phyloP scores from a whole-genome alignment of 2,329 filamentous ascomycete species.

The Endoconidiophora laricicola region DNA sequence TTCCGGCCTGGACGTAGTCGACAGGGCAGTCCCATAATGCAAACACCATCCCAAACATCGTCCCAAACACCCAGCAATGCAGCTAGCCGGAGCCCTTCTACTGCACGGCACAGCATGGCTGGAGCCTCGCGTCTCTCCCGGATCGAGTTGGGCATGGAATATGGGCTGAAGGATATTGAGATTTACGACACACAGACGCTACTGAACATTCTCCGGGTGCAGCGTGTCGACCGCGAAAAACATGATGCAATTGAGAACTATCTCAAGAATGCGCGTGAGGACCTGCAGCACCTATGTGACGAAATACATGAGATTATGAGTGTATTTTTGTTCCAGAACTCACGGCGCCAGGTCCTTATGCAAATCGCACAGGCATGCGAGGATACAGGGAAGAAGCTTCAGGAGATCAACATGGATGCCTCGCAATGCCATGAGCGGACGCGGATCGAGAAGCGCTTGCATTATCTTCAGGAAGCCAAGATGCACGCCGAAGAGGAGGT shows the following conservation, averaged over 20 bases:
- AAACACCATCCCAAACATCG: background rate
- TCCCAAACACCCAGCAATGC: background rate
- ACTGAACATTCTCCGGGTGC: conserved; percentile 47
- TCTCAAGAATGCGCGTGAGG: conserved; percentile 40
- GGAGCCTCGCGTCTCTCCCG: conserved; percentile 20
- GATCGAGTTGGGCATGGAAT: conserved; percentile 29
- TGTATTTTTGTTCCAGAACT: conserved; percentile 77
- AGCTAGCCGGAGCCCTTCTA: conserved; percentile 3
- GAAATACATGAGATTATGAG: conserved; percentile 76
- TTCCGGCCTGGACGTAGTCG: background rate
- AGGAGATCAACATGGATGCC: conserved; percentile 24
- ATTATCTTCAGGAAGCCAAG: conserved; percentile 57
- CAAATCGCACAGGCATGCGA: conserved; percentile 51
- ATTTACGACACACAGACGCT: conserved; percentile 51
- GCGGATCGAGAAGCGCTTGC: conserved; percentile 29
- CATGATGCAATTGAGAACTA: conserved; percentile 70
- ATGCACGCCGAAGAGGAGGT: conserved; percentile 68
- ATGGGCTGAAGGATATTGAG: conserved; percentile 28
- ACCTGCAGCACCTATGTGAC: conserved; percentile 57
- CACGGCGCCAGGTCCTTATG: conserved; percentile 57
- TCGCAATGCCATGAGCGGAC: conserved; percentile 23
- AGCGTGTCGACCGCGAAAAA: conserved; percentile 81
- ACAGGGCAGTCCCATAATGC: background rate
- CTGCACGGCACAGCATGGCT: conserved; percentile 7
- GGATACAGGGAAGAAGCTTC: conserved; percentile 22